Base-by-base conservation (phyloP, 306 rosid genomes). In the Vigna nakashimae region DNA sequence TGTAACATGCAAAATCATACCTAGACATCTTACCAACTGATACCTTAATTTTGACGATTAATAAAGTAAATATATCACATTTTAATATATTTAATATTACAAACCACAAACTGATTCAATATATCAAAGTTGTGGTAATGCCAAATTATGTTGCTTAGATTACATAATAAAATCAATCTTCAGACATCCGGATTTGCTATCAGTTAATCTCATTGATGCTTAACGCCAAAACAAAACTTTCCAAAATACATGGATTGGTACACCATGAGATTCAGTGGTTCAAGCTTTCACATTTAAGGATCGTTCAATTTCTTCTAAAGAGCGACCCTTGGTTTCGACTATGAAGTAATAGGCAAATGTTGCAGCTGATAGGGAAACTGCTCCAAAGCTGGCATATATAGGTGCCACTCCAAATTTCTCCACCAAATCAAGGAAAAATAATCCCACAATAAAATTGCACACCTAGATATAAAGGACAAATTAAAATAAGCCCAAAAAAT, bases 281-380 rank as follows among this genome's bases (percentile, higher is more conserved):
- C 85, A 79, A 68, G 89, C 69, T 65, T 91, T 83, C 15, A 83
- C 76, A 70, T 56, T 82, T 13, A 91, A 79, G 18, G 96, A 88
- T 83, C 85, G 84, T 83, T 93, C 98, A 76, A 93, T 91, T 79
- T 91, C 97, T 84, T 93, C 98, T 2, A 93, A 90, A 66, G 98
- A 91, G 24, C 96, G 90, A 59, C 96, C 97, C 65, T 86, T 93
- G 2, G 98, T 93, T 82, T 93, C 98, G 11, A 88, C 90, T 13
- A 86, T 51, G 86, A 91, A 91, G 88, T 87, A 84, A 30, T 72
- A 85, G 28, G 89, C 82, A 84, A 91, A 93, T 69, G 86, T 73
- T 40, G 93, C 97, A 1, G 97, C 96, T 74, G 89, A 68, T 77
- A 93, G 72, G 75, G 96, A 93, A 69, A 90, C 84, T 48, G 80